Percentiles rank a stretch among this genome's conserved stretches.
Conservation (phyloP, 208 protist genomes). For the Borovskyia barvae region DNA sequence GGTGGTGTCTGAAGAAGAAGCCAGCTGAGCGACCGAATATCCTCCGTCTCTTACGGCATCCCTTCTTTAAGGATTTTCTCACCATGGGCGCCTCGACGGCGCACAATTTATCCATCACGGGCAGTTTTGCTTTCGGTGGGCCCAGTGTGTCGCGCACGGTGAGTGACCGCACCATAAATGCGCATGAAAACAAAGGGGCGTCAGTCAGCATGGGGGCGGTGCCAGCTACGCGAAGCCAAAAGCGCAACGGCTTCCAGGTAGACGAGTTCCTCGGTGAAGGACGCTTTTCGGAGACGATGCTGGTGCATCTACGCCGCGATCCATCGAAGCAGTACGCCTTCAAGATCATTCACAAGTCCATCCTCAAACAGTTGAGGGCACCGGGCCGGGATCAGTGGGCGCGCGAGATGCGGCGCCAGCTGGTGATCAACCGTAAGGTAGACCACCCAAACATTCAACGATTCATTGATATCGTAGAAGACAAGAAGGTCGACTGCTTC, state of each 20-base stretch:
- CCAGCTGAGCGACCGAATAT: slow-evolving; percentile 52
- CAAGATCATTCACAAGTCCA: slow-evolving; percentile 57
- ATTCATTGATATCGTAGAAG: slow-evolving; percentile 74
- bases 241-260: slow-evolving; percentile 55
- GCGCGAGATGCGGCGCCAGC: slow-evolving; percentile 25
- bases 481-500: slow-evolving; percentile 56
- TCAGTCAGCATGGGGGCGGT: slow-evolving; percentile 21
- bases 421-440: slow-evolving; percentile 55
- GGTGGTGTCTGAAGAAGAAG: slow-evolving; percentile 53
- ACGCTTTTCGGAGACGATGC: slow-evolving; percentile 52
- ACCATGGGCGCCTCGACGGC: slow-evolving; percentile 7
- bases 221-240: slow-evolving; percentile 18
- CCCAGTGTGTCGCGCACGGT: slow-evolving; percentile 16
- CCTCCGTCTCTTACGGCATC: slow-evolving; percentile 46
- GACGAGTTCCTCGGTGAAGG: slow-evolving; percentile 48
- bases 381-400: slow-evolving; percentile 16
- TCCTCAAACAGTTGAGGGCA: slow-evolving; percentile 34
- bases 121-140: slow-evolving; percentile 21
- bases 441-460: slow-evolving; percentile 63
- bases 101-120: slow-evolving; percentile 21
- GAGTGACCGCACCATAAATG: slow-evolving; percentile 17
- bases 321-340: slow-evolving; percentile 51
- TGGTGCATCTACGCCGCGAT: slow-evolving; percentile 53
- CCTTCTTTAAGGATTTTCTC: slow-evolving; percentile 49
- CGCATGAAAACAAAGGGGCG: slow-evolving; percentile 12